Evolutionary conservation across 192 early-diverging fungal species (phyloP).

Genomic region (Funneliformis mosseae): DNA sequence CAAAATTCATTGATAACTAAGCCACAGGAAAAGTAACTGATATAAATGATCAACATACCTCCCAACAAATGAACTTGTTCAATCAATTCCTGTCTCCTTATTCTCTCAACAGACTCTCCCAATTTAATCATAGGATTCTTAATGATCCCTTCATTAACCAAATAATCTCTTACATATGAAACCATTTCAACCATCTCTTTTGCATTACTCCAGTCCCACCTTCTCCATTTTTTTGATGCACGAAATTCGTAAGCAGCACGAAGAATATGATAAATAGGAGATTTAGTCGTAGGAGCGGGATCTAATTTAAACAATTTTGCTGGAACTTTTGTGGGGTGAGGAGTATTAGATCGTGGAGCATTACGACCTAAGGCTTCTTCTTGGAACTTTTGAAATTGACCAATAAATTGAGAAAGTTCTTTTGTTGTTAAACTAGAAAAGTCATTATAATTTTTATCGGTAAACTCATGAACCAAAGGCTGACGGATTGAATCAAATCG

Average conservation of each 20-base stretch:
- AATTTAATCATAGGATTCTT: constrained; percentile 47
- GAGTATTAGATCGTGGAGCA: neutral
- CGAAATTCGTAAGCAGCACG: constrained; percentile 50
- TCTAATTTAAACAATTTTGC: constrained; percentile 50
- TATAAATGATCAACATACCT: constrained; percentile 38
- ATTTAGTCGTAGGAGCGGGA: constrained; percentile 22
- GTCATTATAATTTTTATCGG: constrained; percentile 27
- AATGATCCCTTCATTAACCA: constrained; percentile 38
- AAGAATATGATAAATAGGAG: constrained; percentile 49
- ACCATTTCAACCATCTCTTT: constrained; percentile 44
- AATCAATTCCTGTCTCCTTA: constrained; percentile 42
- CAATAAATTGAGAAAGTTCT: constrained; percentile 48
- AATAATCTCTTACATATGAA: constrained; percentile 37
- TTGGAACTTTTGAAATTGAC: constrained; percentile 56
- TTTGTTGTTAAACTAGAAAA: constrained; percentile 37
- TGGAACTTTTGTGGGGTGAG: constrained; percentile 46
- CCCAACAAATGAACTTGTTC: constrained; percentile 38
- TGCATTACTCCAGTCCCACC: constrained; percentile 49
- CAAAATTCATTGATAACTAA: neutral
- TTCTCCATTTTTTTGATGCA: constrained; percentile 40
- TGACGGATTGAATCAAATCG: constrained; percentile 46
- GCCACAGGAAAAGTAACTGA: neutral
- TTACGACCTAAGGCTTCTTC: constrained; percentile 49
- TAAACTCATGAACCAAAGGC: constrained; percentile 44
- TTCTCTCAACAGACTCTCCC: constrained; percentile 37